A percentile compares a stretch with the other conserved stretches of the same genome.
phyloP scores from a whole-genome alignment of 1,139 yeast species.

The Yamadazyma trypodendri region DNA sequence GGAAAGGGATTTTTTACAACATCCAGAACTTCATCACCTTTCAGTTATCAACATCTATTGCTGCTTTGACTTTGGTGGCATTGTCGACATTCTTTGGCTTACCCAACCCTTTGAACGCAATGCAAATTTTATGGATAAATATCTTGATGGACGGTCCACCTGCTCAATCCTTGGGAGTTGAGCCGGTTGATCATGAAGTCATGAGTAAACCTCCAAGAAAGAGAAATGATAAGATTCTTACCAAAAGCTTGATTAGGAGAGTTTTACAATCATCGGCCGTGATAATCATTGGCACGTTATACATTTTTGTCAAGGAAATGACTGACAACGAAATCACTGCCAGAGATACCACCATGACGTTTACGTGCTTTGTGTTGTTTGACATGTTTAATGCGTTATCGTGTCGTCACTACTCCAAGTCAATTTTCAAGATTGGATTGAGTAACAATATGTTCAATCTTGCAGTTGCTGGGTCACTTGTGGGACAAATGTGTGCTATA shows the following conservation, averaged over 20 bases:
- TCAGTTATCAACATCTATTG: conserved; percentile 93
- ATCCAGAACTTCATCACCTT: conserved; percentile 92
- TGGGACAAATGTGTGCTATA: conserved; percentile 93
- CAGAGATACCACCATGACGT: conserved; percentile 98
- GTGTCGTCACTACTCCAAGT: conserved; percentile 84
- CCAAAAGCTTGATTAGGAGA: conserved; percentile 64
- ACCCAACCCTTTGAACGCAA: conserved; percentile 96
- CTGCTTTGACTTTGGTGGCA: conserved; percentile 88
- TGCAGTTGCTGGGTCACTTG: conserved; percentile 84
- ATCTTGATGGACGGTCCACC: conserved; percentile 99
- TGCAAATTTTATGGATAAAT: conserved; percentile 98
- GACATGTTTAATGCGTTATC: conserved; percentile 96
- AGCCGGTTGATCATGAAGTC: conserved; percentile 92
- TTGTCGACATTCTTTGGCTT: conserved; percentile 80
- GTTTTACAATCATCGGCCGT: conserved; percentile 72
- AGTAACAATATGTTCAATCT: conserved; percentile 83
- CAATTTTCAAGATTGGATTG: conserved; percentile 77
- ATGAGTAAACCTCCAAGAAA: conserved; percentile 94
- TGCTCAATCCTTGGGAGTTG: conserved; percentile 96
- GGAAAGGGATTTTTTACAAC: conserved; percentile 92
- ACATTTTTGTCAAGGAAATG: conserved; percentile 83
- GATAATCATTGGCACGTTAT: conserved; percentile 77
- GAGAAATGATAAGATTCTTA: conserved; percentile 78
- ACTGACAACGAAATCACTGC: conserved; percentile 77
- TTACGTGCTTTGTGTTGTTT: conserved; percentile 90